Evolutionary conservation across 495 filamentous ascomycete genomes (phyloP).

Genomic region (Pseudevernia furfuracea): DNA sequence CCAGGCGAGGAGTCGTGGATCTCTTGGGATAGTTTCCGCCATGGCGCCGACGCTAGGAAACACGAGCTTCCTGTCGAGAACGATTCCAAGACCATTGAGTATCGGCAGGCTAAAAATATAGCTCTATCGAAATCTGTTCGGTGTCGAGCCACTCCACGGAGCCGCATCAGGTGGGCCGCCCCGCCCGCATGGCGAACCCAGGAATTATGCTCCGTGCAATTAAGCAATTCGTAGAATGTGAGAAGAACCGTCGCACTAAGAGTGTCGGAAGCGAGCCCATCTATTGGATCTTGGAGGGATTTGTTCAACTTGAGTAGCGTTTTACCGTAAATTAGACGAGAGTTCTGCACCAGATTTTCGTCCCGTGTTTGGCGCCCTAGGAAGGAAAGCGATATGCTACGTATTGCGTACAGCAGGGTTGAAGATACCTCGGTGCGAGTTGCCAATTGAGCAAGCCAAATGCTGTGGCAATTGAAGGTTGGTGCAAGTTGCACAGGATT

Average conservation of each 20-base stretch:
- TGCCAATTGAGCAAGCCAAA: constrained; percentile 17
- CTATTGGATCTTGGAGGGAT: constrained; percentile 23
- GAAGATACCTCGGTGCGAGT: constrained; percentile 8
- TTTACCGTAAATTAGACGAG: constrained; percentile 31
- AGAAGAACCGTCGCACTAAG: constrained; percentile 31
- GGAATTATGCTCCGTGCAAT: constrained; percentile 29
- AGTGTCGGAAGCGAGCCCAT: constrained; percentile 25
- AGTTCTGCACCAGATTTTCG: constrained; percentile 21
- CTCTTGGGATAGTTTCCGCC: constrained; percentile 31
- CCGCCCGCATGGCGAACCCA: constrained; percentile 37
- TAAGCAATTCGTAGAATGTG: constrained; percentile 33
- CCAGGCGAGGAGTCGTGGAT: constrained; percentile 21
- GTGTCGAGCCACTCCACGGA: constrained; percentile 32
- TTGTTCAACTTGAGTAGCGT: constrained; percentile 31
- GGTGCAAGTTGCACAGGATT: not conserved
- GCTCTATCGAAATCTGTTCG: constrained; percentile 31
- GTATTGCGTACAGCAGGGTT: constrained; percentile 9
- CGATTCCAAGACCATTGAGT: constrained; percentile 31
- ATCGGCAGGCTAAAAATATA: constrained; percentile 33
- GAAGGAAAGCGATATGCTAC: constrained; percentile 11
- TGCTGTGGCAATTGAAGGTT: constrained; percentile 15
- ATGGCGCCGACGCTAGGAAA: constrained; percentile 33
- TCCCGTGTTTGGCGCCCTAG: constrained; percentile 15
- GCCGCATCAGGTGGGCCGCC: constrained; percentile 32
- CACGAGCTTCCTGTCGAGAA: constrained; percentile 29